Percentiles rank a stretch among this genome's conserved stretches.
Evolutionary conservation across 2,329 filamentous ascomycete genomes (phyloP).

Genomic region (Aulographum hederae): DNA sequence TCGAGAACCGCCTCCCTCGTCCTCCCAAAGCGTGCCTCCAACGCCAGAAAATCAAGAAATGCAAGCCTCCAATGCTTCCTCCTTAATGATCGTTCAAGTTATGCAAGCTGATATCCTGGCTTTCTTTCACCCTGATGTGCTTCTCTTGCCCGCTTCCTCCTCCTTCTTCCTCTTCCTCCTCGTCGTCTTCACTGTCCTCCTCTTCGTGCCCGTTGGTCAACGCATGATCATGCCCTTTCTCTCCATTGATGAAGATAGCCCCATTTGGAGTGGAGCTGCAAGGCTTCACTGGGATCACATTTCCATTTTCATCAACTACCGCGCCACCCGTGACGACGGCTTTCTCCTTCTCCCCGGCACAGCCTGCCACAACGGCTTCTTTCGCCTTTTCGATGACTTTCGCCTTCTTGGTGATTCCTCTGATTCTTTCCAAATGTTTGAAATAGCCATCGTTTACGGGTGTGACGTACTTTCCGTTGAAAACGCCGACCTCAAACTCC

Average conservation of each 20-base stretch:
- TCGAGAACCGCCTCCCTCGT: too few species aligned
- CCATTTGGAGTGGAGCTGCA: background rate
- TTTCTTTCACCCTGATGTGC: conserved; percentile 1
- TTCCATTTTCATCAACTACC: conserved; percentile 6
- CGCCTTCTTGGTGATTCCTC: conserved; percentile 39
- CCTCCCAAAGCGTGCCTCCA: too few species aligned
- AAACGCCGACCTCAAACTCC: conserved; percentile 80
- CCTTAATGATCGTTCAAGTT: conserved; percentile 7
- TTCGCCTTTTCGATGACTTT: conserved; percentile 48
- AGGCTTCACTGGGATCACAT: conserved; percentile 2
- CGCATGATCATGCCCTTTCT: background rate
- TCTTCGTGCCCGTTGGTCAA: background rate
- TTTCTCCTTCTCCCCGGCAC: conserved; percentile 40
- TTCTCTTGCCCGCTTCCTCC: background rate
- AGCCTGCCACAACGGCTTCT: conserved; percentile 44
- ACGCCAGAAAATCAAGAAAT: too few species aligned
- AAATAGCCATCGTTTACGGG: conserved; percentile 67
- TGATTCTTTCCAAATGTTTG: conserved; percentile 53
- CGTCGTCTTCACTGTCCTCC: too few species aligned
- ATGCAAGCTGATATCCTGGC: conserved; percentile 6
- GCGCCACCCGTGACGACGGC: conserved; percentile 44
- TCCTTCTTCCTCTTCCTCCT: background rate
- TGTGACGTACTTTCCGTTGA: conserved; percentile 75
- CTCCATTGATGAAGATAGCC: background rate
- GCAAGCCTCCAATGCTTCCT: too few species aligned